Base-by-base conservation (phyloP, 805 yeast genomes). In the Dipodascus albidus region DNA sequence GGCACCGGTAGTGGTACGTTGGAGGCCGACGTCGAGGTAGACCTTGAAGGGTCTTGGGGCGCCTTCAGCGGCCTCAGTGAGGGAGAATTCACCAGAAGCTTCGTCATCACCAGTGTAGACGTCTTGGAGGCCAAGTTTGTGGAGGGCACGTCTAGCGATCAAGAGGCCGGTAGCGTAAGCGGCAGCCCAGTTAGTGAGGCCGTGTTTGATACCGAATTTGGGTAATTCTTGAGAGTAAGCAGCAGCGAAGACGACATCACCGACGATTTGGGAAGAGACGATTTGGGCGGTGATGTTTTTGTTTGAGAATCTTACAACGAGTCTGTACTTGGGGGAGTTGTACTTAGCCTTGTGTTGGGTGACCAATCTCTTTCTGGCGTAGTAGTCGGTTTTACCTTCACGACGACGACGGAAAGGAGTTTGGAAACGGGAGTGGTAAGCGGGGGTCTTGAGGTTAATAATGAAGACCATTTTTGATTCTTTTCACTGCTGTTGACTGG, bases 371-470 rank as follows among this genome's bases (percentile, higher is more conserved):
- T 93, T 93, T 85, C 99, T 90, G 77, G 93, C 96, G 84, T 90
- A 93, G 95, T 90, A 93, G 77, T 93, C 99, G 74, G 99, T 93
- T 84, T 93, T 93, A 81, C 99, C 99, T 81, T 93, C 97, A 76
- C 95, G 87, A 86, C 99, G 87, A 84, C 99, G 90, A 79, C 99
- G 89, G 96, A 90, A 93, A 65, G 98, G 97, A 75, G 99, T 93
- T 82, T 93, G 99, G 96, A 83, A 93, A 77, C 99, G 90, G 73
- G 97, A 89, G 82, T 82, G 87, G 91, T 93, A 93, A 66, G 97
- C 91, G 71, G 95, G 83, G 73, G 81, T 77, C 83, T 89, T 88
- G 65, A 76, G 69, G 64, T 73, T 68, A 71, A 79, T 80, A 69
- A 75, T 75, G 88, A 87, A 87, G 69, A 80, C 80, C 96, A 87